These are phyloP conservation scores for Alternaria sp. DNA, from an alignment of 2,329 filamentous ascomycete genomes.

Conservation along the genomic window DNA sequence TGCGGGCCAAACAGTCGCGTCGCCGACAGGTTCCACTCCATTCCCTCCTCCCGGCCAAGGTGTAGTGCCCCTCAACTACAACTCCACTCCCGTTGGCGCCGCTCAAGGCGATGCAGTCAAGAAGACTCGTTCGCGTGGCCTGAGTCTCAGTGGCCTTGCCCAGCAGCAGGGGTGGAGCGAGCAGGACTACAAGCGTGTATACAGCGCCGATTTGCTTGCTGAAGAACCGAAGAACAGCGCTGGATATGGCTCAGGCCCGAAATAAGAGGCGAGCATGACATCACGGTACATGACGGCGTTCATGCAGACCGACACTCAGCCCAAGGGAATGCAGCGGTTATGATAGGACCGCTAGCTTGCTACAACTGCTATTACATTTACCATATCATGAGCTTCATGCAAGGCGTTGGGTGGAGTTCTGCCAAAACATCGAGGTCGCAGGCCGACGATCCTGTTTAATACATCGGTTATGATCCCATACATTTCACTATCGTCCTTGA, in stretches of 20 bases:
- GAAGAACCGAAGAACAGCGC: constrained; percentile 26
- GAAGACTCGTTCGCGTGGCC: constrained; percentile 36
- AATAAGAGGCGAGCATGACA: constrained; percentile 3
- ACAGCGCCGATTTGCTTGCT: constrained; percentile 31
- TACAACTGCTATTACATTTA: not conserved
- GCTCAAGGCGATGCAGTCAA: constrained; percentile 34
- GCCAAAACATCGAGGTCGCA: not conserved
- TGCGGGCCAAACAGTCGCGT: constrained; percentile 18
- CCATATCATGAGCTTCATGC: not conserved
- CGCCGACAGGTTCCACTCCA: constrained; percentile 19
- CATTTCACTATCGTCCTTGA: not conserved
- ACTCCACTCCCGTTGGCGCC: constrained; percentile 22
- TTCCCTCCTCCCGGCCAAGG: constrained; percentile 41
- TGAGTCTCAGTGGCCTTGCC: constrained; percentile 39
- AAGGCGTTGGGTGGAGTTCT: constrained; percentile 1
- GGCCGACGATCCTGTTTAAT: not conserved
- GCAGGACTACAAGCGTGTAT: constrained; percentile 44
- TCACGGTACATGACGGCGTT: not conserved
- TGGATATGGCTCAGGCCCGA: constrained; percentile 33
- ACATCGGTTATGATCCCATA: not conserved
- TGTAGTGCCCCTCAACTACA: constrained; percentile 41
- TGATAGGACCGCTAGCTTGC: not conserved
- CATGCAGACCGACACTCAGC: not conserved
- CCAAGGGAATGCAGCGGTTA: not conserved
- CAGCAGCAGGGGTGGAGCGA: constrained; percentile 44